A percentile compares a stretch with the other conserved stretches of the same genome.
Evolutionary conservation across 441 rosid species (phyloP).

Genomic region (Adansonia grandidieri): DNA sequence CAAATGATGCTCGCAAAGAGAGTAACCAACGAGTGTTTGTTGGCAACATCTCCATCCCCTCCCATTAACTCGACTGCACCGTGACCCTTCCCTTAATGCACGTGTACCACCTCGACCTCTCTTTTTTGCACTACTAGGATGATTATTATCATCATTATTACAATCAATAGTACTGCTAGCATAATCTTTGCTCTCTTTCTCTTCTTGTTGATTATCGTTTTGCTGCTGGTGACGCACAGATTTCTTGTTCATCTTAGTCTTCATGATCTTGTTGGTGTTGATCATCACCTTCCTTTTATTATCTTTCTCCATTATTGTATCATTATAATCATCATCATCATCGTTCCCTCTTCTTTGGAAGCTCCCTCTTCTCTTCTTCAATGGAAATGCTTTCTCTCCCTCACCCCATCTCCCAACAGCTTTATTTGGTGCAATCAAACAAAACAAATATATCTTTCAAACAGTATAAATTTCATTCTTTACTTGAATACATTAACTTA

Average conservation of each 20-base stretch:
- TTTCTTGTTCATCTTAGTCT: constrained; percentile 50
- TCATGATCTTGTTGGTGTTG: constrained; percentile 27
- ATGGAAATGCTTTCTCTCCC: constrained; percentile 50
- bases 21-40: constrained; percentile 86
- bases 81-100: constrained; percentile 72
- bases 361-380: constrained; percentile 70
- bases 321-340: constrained; percentile 26
- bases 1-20: constrained; percentile 92
- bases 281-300: constrained; percentile 30
- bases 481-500: neutral
- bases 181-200: neutral
- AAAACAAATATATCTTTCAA: constrained; percentile 15
- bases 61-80: constrained; percentile 94
- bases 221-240: neutral
- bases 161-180: neutral
- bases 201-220: constrained; percentile 17
- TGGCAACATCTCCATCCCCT: constrained; percentile 98
- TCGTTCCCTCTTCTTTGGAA: constrained; percentile 45
- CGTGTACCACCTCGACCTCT: constrained; percentile 43
- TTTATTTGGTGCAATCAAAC: constrained; percentile 21
- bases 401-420: constrained; percentile 45
- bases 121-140: constrained; percentile 31
- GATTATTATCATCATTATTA: neutral
- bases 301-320: constrained; percentile 26
- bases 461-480: neutral